These are phyloP conservation scores for Turnera subulata DNA, from an alignment of 345 rosid genomes.

Conservation along the genomic window DNA sequence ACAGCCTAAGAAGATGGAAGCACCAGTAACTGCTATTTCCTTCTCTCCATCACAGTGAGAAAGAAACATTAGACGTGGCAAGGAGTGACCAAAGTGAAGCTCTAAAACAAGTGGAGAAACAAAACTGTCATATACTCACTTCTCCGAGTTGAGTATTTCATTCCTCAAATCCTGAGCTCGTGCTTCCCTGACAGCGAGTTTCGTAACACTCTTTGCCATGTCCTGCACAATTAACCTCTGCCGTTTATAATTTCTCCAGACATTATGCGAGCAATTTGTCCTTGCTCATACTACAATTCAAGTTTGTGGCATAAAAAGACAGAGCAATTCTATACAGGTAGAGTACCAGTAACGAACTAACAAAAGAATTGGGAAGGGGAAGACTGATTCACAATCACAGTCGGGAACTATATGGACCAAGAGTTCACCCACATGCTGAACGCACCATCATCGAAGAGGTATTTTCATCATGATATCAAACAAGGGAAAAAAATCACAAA, in stretches of 20 bases:
- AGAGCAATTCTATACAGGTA: background rate
- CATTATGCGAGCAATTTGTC: slow-evolving; percentile 3
- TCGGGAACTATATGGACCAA: background rate
- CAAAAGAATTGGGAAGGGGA: background rate
- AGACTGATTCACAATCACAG: background rate
- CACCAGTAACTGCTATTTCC: background rate
- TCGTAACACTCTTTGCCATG: slow-evolving; percentile 88
- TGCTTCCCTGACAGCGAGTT: slow-evolving; percentile 71
- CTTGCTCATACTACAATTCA: background rate
- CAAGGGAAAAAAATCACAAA: background rate
- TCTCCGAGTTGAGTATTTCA: slow-evolving; percentile 84
- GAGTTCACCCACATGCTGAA: background rate
- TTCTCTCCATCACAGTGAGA: background rate
- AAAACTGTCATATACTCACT: slow-evolving; percentile 43
- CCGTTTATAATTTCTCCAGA: background rate
- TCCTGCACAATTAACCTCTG: slow-evolving; percentile 48
- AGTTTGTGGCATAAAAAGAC: background rate
- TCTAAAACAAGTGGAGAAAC: background rate
- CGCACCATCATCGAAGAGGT: background rate
- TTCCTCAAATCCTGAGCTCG: slow-evolving; percentile 91
- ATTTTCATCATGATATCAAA: background rate
- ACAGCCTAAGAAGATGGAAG: background rate
- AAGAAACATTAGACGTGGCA: background rate
- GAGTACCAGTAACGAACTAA: slow-evolving; percentile 10
- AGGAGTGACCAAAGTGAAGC: background rate